These are phyloP conservation scores for Penicillium sp. DNA, from an alignment of 2,329 filamentous ascomycete genomes.

Conservation along the genomic window DNA sequence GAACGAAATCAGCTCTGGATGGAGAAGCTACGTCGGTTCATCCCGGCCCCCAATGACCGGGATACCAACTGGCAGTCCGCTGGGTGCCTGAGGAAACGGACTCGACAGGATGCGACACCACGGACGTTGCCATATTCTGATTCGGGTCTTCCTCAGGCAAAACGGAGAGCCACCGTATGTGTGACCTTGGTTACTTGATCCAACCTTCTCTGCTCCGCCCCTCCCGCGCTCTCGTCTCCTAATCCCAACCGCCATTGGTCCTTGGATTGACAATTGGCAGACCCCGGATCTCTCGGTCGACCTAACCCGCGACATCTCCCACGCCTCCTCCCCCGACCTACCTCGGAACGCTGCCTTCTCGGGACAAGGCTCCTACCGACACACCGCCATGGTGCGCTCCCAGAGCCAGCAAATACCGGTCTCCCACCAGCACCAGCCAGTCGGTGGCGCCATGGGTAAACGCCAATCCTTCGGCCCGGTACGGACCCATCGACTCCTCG, in stretches of 20 bases:
- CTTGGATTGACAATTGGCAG: slow-evolving; percentile 45
- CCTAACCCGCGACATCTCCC: slow-evolving; percentile 32
- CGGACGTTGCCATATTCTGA: slow-evolving; percentile 36
- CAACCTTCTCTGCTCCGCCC: slow-evolving; percentile 26
- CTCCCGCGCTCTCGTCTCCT: slow-evolving; percentile 26
- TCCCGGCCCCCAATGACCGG: slow-evolving; percentile 27
- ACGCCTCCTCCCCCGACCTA: slow-evolving; percentile 29
- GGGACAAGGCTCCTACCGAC: slow-evolving; percentile 29
- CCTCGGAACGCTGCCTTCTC: slow-evolving; percentile 27
- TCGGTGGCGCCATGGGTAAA: slow-evolving; percentile 26
- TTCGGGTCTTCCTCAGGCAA: slow-evolving; percentile 40
- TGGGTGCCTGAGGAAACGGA: slow-evolving; percentile 42
- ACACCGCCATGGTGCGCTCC: slow-evolving; percentile 40
- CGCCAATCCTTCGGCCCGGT: slow-evolving; percentile 34
- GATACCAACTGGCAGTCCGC: slow-evolving; percentile 18
- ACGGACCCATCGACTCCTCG: slow-evolving; percentile 27
- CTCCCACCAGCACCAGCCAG: slow-evolving; percentile 29
- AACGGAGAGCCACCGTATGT: slow-evolving; percentile 48
- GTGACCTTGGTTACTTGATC: slow-evolving; percentile 42
- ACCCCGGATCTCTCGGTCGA: slow-evolving; percentile 40
- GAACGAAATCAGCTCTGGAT: slow-evolving; percentile 44
- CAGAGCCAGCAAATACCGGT: slow-evolving; percentile 39
- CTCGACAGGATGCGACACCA: slow-evolving; percentile 41
- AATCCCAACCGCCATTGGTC: slow-evolving; percentile 26
- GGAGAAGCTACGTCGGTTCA: slow-evolving; percentile 39